Conservation (phyloP, 176 grass and related monocot genomes). For the Eleusine indica region DNA sequence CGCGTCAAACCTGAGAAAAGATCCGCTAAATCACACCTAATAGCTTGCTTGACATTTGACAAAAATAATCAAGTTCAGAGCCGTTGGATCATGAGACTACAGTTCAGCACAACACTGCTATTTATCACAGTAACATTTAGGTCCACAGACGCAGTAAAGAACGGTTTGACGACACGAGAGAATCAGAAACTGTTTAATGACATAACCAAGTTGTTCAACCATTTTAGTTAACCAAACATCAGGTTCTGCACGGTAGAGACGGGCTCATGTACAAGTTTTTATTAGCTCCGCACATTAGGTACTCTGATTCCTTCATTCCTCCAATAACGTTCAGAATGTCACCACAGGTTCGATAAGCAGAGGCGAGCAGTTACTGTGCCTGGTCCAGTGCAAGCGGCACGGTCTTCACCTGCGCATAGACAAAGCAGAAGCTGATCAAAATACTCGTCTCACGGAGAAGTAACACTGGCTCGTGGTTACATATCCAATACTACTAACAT, state of each 20-base stretch:
- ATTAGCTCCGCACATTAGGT: conserved; percentile 10
- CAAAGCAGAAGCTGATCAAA: conserved; percentile 16
- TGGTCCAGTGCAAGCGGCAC: conserved; percentile 72
- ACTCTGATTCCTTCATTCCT: not conserved
- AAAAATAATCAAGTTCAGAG: no score
- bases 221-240: conserved; percentile 2
- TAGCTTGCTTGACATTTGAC: no score
- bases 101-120: no score
- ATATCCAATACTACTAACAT: conserved; percentile 12
- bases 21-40: no score
- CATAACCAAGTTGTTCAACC: conserved; percentile 27
- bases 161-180: not conserved
- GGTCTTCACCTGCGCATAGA: conserved; percentile 63
- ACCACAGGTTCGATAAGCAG: not conserved
- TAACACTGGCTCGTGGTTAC: not conserved
- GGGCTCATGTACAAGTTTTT: not conserved
- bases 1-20: no score
- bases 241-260: not conserved
- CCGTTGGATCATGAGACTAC: no score
- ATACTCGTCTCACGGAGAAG: not conserved
- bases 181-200: not conserved
- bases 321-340: not conserved
- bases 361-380: conserved; percentile 27
- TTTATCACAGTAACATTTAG: no score
- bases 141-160: no score